phyloP scores from a whole-genome alignment of 75 land plant species.

The Picea sitchensis region DNA sequence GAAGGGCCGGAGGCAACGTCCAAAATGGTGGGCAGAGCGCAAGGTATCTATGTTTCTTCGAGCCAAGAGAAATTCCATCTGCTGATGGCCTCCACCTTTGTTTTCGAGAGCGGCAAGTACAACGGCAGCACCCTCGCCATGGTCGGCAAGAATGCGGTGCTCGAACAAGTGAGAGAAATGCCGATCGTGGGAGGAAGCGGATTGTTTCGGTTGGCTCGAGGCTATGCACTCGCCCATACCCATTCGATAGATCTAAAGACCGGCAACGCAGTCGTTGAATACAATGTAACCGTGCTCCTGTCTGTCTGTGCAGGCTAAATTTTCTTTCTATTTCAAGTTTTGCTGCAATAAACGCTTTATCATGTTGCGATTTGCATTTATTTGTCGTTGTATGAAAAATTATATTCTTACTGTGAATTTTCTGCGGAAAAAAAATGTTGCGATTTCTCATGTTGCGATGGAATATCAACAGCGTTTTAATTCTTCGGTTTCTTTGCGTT shows the following conservation, averaged over 20 bases:
- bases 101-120: slow-evolving; percentile 16
- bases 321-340: too few relatives aligned
- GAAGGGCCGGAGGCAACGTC: slow-evolving; percentile 25
- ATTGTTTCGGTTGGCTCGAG: slow-evolving; percentile 28
- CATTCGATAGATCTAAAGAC: background rate
- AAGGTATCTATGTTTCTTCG: slow-evolving; percentile 22
- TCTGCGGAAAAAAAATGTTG: too few relatives aligned
- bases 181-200: slow-evolving; percentile 45
- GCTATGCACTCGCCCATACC: slow-evolving; percentile 32
- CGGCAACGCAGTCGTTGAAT: slow-evolving; percentile 19
- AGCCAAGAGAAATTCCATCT: slow-evolving; percentile 7
- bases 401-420: too few relatives aligned
- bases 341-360: too few relatives aligned
- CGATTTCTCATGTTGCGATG: too few relatives aligned
- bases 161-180: slow-evolving; percentile 26
- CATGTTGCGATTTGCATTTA: too few relatives aligned
- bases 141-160: slow-evolving; percentile 16
- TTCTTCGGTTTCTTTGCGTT: too few relatives aligned
- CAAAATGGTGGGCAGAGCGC: slow-evolving; percentile 26
- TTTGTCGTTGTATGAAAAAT: too few relatives aligned
- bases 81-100: slow-evolving; percentile 15
- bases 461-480: too few relatives aligned
- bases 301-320: too few relatives aligned
- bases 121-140: slow-evolving; percentile 24
- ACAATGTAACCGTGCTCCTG: slow-evolving; percentile 11